Percentiles rank a stretch among this genome's conserved stretches.
These are phyloP conservation scores for Ilyonectria destructans DNA, from an alignment of 2,329 filamentous ascomycete genomes.

Conservation along the genomic window DNA sequence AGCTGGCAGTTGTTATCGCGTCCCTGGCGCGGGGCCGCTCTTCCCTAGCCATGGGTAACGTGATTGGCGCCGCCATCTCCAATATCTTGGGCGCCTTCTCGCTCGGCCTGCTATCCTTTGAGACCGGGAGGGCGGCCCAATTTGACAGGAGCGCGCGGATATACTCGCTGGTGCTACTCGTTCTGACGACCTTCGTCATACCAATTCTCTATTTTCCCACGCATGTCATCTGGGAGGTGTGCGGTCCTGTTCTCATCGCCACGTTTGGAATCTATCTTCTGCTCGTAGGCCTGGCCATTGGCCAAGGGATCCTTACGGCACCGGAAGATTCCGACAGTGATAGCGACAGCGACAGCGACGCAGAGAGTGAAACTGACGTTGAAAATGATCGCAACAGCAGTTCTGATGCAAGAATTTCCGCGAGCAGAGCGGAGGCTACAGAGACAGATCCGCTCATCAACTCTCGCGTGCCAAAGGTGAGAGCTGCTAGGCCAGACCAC, in stretches of 20 bases:
- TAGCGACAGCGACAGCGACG: too few species aligned
- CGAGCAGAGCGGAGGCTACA: not conserved
- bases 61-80: conserved; percentile 69
- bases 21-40: conserved; percentile 4
- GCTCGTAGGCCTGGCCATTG: too few species aligned
- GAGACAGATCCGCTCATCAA: not conserved
- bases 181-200: conserved; percentile 59
- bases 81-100: conserved; percentile 72
- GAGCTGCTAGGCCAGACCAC: conserved; percentile 1
- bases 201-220: conserved; percentile 49
- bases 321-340: too few species aligned
- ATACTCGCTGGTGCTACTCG: conserved; percentile 61
- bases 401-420: not conserved
- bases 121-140: conserved; percentile 34
- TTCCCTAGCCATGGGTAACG: conserved; percentile 61
- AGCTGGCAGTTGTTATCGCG: not conserved
- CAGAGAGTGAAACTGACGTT: too few species aligned
- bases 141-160: conserved; percentile 67
- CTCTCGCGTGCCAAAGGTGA: conserved; percentile 4
- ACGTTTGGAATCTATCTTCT: too few species aligned
- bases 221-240: not conserved
- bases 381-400: too few species aligned
- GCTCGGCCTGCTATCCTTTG: conserved; percentile 64
- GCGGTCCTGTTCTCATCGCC: too few species aligned
- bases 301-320: too few species aligned